Evolutionary conservation across 2,329 filamentous ascomycete species (phyloP), one percentile per base, ranked within the genome.

Genomic region (Apiospora hydei): DNA sequence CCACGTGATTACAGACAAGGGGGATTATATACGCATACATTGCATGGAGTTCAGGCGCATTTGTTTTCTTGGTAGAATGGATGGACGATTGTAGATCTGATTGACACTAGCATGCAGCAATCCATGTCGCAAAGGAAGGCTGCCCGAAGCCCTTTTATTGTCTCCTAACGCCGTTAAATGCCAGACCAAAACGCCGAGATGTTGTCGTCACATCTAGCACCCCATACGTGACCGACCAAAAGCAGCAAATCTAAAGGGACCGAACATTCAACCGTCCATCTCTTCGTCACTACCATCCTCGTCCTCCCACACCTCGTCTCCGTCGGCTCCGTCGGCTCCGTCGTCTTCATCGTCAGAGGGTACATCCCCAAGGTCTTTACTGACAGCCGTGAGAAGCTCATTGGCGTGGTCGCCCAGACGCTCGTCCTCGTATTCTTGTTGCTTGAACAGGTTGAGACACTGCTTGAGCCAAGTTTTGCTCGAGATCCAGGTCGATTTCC

Each of bases 351-450:
- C 88, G 47, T 86, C 88, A 26, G 87, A 86, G 24, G 85, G 83
- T 16, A 87, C 85, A 76, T 89, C 89, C 4, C 91, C 92, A 3
- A 95, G 84, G 77, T 90, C 90, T 72, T 88, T 85, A 75, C 88
- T 89, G 72, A 95, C 89, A 71, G 84, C 86, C 53, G 85, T 84
- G 61, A 94, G 83, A 64, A 97, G 85, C 84, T 96, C 93, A 72
- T 88, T 84, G 0, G 93, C 91, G 80, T 97, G 94, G 73, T 93
- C 90, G 69, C 91, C 90, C 38, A 97, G 84, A 75, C 92, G 86
- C 73, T 94, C 92, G 76, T 97, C 94, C 80, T 97, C 95, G 80
- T 98, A 98, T 70, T 96, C 91, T 77, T 96, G 88, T 77, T 89
- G 80, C 51, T 89, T 85, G 81, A 94, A 98, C n/a, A 98, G 87